phyloP scores from a whole-genome alignment of 1,284 basidiomycete species.

The Lentinula novae-zelandiae region DNA sequence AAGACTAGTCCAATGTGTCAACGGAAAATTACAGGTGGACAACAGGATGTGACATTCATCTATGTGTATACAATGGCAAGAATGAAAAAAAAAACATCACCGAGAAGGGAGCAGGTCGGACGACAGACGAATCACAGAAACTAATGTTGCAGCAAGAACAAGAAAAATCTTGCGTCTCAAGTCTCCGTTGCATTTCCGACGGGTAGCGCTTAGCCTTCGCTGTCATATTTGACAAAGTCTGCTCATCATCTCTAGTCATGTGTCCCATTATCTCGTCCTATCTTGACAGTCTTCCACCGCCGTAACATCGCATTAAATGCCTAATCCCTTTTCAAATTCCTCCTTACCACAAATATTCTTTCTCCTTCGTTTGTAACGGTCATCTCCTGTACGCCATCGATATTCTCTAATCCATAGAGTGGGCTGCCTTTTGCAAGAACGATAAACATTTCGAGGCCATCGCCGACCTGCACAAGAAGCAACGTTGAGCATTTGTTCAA shows the following conservation, averaged over 20 bases:
- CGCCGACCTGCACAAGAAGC: conserved; percentile 66
- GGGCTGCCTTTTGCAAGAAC: conserved; percentile 71
- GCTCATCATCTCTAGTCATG: not conserved
- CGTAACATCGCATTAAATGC: not conserved
- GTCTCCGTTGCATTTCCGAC: too few species aligned
- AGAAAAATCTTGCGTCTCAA: too few species aligned
- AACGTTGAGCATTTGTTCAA: conserved; percentile 1
- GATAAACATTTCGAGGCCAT: conserved; percentile 88
- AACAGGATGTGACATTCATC: too few species aligned
- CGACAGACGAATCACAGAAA: too few species aligned
- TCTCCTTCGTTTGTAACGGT: conserved; percentile 57
- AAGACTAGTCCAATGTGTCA: too few species aligned
- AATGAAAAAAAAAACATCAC: too few species aligned
- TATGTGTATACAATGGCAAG: too few species aligned
- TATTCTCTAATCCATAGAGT: conserved; percentile 56
- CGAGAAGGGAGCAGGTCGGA: too few species aligned
- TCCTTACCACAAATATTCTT: conserved; percentile 67
- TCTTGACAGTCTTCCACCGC: not conserved
- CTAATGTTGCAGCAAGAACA: too few species aligned
- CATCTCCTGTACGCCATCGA: conserved; percentile 61
- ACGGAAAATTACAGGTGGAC: too few species aligned
- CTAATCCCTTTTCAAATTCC: conserved; percentile 72
- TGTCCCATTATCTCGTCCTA: not conserved
- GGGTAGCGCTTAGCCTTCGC: too few species aligned
- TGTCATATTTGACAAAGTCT: not conserved